A percentile compares a stretch with the other conserved stretches of the same genome.
Conservation (phyloP, 306 rosid species). For the Canavalia ensiformis region DNA sequence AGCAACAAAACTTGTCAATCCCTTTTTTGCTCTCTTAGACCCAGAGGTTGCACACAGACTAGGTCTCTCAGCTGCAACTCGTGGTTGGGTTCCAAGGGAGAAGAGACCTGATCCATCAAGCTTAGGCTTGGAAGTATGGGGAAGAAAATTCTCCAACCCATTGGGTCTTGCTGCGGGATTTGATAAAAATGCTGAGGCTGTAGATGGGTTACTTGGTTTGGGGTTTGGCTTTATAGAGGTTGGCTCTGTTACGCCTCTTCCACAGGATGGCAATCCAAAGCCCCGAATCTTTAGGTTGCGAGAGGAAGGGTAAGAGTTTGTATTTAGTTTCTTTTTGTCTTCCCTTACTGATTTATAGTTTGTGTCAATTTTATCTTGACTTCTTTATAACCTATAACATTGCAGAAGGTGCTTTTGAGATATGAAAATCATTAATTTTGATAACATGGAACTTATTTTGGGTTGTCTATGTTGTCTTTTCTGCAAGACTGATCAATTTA, state of each 20-base stretch:
- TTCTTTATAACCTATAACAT: constrained; percentile 22
- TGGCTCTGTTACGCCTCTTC: constrained; percentile 96
- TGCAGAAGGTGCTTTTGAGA: constrained; percentile 37
- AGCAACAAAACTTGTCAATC: constrained; percentile 92
- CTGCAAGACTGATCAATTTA: constrained; percentile 37
- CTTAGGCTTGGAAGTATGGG: constrained; percentile 94
- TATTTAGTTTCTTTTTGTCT: constrained; percentile 35
- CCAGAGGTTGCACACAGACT: constrained; percentile 88
- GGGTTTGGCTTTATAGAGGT: constrained; percentile 98
- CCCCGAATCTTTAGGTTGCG: constrained; percentile 93
- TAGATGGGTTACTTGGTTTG: constrained; percentile 88
- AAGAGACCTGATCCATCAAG: constrained; percentile 79
- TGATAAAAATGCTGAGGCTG: constrained; percentile 95
- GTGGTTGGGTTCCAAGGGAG: constrained; percentile 98
- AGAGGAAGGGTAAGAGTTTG: constrained; percentile 70
- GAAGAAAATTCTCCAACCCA: constrained; percentile 95
- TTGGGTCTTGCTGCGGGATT: constrained; percentile 98
- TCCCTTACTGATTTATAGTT: constrained; percentile 35
- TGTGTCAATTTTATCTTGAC: constrained; percentile 13
- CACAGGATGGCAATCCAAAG: constrained; percentile 95
- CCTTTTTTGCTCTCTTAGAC: constrained; percentile 90
- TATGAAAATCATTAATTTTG: constrained; percentile 27
- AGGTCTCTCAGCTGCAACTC: constrained; percentile 92
- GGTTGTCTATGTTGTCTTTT: constrained; percentile 14
- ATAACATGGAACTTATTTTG: background rate